Evolutionary conservation across 768 basidiomycete genomes (phyloP), one percentile per base, ranked within the genome.

Genomic region (Kwoniella sp.): DNA sequence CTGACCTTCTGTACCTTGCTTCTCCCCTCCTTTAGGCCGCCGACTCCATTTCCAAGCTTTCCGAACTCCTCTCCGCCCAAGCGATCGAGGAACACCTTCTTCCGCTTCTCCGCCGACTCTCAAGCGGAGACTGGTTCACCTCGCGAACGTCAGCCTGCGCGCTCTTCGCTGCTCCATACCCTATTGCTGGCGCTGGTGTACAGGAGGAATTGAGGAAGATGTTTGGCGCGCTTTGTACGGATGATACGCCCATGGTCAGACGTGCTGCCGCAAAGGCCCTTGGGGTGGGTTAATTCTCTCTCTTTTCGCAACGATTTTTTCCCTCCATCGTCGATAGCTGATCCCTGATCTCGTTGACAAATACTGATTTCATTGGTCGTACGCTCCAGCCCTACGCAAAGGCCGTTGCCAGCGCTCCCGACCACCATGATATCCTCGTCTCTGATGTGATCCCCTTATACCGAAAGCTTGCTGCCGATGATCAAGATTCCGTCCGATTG

Each of bases 201-300:
- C 89, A 88, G 77, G 90, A 89, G 22, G 95, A 98, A 44, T 82
- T 98, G 71, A 86, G 94, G 66, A 90, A 89, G 79, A 86, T 88
- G 56, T 99, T 91, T 72, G 84, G 87, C 9, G 84, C 86, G 30
- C 85, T 99, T 29, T 90, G 89, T 9, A 85, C 87, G 21, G 96
- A 99, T 77, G 96, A 99, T 77, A 99, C 96, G 13, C 96, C 96
- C 25, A 99, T 99, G 96, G 95, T 97, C 63, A 85, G 94, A 73
- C 85, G 96, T 67, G 94, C 95, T 26, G 93, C 93, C 51, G 94
- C 94, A 13, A 96, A 92, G 81, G 92, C 90, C 86, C 88, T 98
- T 50, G 95, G 92, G 52, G 94, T 97, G 80, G 77, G 91, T 86
- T n/a, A n/a, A n/a, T n/a, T n/a, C n/a, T n/a, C n/a, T n/a, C n/a